phyloP scores from a whole-genome alignment of 1,139 yeast genomes.

The Candida albicans region DNA sequence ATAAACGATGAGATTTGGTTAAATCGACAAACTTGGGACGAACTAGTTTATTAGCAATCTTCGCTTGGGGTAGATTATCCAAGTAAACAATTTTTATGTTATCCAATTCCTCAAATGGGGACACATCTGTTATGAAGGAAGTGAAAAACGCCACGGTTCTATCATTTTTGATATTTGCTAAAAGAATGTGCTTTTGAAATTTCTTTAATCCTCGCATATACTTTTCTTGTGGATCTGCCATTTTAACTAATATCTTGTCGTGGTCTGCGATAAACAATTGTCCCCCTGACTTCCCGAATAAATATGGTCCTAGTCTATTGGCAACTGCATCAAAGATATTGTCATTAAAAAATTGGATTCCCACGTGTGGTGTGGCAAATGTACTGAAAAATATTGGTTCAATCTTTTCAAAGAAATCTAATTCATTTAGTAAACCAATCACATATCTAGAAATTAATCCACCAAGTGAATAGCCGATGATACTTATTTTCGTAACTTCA shows the following conservation, averaged over 20 bases:
- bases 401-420: conserved; percentile 57
- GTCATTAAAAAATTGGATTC: conserved; percentile 53
- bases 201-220: conserved; percentile 55
- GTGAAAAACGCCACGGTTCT: conserved; percentile 58
- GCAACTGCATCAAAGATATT: conserved; percentile 46
- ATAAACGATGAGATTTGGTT: conserved; percentile 23
- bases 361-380: conserved; percentile 91
- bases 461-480: conserved; percentile 48
- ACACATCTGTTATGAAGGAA: conserved; percentile 48
- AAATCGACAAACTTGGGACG: conserved; percentile 61
- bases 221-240: conserved; percentile 55
- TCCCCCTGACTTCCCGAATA: conserved; percentile 73
- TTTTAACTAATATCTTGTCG: conserved; percentile 43
- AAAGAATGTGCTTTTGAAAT: conserved; percentile 57
- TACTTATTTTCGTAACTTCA: conserved; percentile 39
- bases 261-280: conserved; percentile 63
- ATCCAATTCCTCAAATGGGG: conserved; percentile 50
- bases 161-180: conserved; percentile 81
- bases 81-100: conserved; percentile 40
- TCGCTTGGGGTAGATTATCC: conserved; percentile 34
- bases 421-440: conserved; percentile 61
- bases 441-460: conserved; percentile 57
- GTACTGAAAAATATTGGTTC: conserved; percentile 71
- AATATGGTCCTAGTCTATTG: conserved; percentile 58
- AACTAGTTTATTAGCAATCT: conserved; percentile 33